These are phyloP conservation scores for Fusarium sp. DNA, from an alignment of 2,329 filamentous ascomycete species.

Conservation along the genomic window DNA sequence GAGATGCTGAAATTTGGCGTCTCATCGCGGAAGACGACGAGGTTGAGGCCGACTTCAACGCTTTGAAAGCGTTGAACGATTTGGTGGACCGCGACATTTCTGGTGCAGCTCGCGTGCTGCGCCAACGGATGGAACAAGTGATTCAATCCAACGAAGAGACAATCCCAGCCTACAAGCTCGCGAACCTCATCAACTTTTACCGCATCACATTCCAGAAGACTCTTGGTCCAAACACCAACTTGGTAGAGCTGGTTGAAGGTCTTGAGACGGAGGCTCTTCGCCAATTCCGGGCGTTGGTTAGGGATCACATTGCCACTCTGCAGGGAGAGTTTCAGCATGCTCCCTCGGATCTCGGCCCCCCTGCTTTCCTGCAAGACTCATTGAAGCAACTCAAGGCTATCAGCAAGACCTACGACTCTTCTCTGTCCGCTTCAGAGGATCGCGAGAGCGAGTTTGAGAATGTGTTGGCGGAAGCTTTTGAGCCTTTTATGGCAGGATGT, in stretches of 20 bases:
- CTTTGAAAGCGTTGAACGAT: conserved; percentile 79
- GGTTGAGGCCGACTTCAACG: conserved; percentile 71
- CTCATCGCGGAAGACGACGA: conserved; percentile 66
- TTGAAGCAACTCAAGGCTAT: conserved; percentile 79
- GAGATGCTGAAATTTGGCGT: conserved; percentile 85
- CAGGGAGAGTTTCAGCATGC: conserved; percentile 75
- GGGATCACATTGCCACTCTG: conserved; percentile 77
- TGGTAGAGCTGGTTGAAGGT: conserved; percentile 72
- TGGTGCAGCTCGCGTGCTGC: conserved; percentile 82
- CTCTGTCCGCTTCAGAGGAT: conserved; percentile 66
- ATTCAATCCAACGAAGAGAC: conserved; percentile 92
- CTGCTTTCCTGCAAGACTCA: conserved; percentile 80
- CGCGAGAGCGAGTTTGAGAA: conserved; percentile 74
- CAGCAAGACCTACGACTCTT: conserved; percentile 87
- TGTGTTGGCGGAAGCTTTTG: conserved; percentile 79
- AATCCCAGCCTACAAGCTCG: conserved; percentile 86
- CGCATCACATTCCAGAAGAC: conserved; percentile 82
- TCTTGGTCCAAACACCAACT: conserved; percentile 70
- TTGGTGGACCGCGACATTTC: conserved; percentile 86
- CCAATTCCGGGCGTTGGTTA: conserved; percentile 82
- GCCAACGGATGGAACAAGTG: conserved; percentile 88
- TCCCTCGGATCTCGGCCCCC: conserved; percentile 76
- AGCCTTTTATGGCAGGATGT: conserved; percentile 83
- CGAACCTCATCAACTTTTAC: conserved; percentile 91
- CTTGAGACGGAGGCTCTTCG: conserved; percentile 79